Conservation (phyloP, 2,329 filamentous ascomycete species). For the Sarocladiaceae sp. region DNA sequence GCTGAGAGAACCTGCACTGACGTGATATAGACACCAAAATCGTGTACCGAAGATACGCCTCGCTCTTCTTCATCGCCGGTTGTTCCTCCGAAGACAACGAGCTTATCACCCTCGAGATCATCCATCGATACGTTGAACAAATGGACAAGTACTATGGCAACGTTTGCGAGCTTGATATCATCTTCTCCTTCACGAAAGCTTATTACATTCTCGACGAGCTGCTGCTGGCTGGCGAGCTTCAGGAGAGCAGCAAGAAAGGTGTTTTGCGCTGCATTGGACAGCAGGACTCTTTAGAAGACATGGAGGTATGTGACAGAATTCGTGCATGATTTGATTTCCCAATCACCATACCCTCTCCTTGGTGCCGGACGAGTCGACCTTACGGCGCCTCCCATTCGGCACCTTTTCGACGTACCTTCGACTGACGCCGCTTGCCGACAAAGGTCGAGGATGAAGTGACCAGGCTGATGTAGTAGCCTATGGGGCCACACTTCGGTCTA, state of each 20-base stretch:
- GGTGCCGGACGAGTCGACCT: neutral
- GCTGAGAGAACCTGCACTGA: too few species aligned
- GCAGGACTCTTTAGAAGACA: conserved; percentile 96
- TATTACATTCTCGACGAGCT: conserved; percentile 99
- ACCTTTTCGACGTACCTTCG: neutral
- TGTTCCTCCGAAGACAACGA: conserved; percentile 98
- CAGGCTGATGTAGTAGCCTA: conserved; percentile 70
- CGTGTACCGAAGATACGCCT: conserved; percentile 97
- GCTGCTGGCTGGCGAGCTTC: conserved; percentile 89
- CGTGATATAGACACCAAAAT: conserved; percentile 80
- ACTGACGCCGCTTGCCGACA: conserved; percentile 15
- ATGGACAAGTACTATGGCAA: conserved; percentile 99
- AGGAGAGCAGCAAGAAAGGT: conserved; percentile 99
- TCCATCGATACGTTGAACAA: conserved; percentile 98
- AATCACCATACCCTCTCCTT: neutral
- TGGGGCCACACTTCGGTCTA: too few species aligned
- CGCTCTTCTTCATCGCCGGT: conserved; percentile 98
- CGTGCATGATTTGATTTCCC: neutral
- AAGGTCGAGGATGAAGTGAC: conserved; percentile 89
- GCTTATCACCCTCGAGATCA: conserved; percentile 95
- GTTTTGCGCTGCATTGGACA: conserved; percentile 93
- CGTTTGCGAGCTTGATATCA: conserved; percentile 98
- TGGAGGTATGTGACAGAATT: conserved; percentile 74
- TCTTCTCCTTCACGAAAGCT: conserved; percentile 99
- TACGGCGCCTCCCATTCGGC: neutral